phyloP scores from a whole-genome alignment of 2,329 filamentous ascomycete species.

The Penicillium sp. region DNA sequence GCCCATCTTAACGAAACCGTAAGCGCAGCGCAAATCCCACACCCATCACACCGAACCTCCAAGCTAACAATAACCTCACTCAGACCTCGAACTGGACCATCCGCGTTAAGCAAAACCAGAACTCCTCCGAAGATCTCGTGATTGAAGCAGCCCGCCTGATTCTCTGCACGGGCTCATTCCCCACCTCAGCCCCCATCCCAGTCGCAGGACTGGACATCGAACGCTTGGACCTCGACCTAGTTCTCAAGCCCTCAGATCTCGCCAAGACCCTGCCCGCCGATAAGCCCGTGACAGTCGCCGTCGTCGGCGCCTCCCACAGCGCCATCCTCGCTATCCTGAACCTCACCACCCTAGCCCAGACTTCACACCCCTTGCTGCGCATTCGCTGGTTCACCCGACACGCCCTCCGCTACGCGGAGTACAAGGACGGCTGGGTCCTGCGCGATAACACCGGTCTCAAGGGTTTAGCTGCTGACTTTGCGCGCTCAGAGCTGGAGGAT shows the following conservation, averaged over 20 bases:
- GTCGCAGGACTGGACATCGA: slow-evolving; percentile 39
- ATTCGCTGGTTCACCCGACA: slow-evolving; percentile 63
- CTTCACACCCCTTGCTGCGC: slow-evolving; percentile 51
- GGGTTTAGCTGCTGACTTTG: slow-evolving; percentile 58
- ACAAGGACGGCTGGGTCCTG: slow-evolving; percentile 61
- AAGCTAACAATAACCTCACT: slow-evolving; percentile 15
- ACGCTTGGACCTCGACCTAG: slow-evolving; percentile 53
- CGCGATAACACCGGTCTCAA: slow-evolving; percentile 65
- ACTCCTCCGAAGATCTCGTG: slow-evolving; percentile 29
- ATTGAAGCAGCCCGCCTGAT: slow-evolving; percentile 48
- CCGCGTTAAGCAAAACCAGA: slow-evolving; percentile 29
- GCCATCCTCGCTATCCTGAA: slow-evolving; percentile 62
- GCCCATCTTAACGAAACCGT: slow-evolving; percentile 34
- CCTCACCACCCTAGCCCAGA: slow-evolving; percentile 52
- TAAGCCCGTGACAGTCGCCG: slow-evolving; percentile 47
- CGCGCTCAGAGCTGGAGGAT: slow-evolving; percentile 56
- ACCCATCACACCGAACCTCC: not conserved
- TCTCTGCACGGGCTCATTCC: slow-evolving; percentile 58
- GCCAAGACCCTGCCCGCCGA: slow-evolving; percentile 39
- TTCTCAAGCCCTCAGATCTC: slow-evolving; percentile 53
- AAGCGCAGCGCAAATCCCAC: slow-evolving; percentile 10
- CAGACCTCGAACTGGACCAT: slow-evolving; percentile 33
- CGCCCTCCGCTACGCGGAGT: slow-evolving; percentile 58
- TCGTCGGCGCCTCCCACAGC: slow-evolving; percentile 61
- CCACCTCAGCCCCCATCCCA: slow-evolving; percentile 46